phyloP scores from a whole-genome alignment of 2,329 filamentous ascomycete species.

The Claviceps sp. region DNA sequence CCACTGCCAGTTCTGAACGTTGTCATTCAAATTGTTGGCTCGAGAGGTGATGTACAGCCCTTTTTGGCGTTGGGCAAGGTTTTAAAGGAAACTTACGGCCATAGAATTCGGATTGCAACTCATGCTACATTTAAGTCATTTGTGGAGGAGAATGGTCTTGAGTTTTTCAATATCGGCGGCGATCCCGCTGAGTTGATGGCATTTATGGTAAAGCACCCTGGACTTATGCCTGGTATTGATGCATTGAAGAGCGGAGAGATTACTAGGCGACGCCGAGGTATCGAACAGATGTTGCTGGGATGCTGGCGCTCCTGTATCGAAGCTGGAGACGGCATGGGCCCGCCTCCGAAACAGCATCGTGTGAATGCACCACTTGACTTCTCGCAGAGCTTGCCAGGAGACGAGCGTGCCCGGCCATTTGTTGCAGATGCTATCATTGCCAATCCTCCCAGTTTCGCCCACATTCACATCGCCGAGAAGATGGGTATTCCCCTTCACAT shows the following conservation, averaged over 20 bases:
- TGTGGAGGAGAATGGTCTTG: conserved; percentile 55
- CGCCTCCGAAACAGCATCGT: conserved; percentile 31
- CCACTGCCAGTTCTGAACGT: conserved; percentile 42
- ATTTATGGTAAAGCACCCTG: conserved; percentile 84
- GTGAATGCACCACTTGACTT: conserved; percentile 32
- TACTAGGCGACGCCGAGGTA: conserved; percentile 57
- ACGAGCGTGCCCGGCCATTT: conserved; percentile 45
- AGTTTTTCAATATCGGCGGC: conserved; percentile 67
- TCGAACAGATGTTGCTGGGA: conserved; percentile 67
- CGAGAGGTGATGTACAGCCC: conserved; percentile 55
- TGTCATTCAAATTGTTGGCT: conserved; percentile 64
- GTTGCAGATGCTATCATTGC: conserved; percentile 73
- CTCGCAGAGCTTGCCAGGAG: conserved; percentile 22
- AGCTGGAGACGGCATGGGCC: conserved; percentile 51
- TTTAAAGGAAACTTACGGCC: conserved; percentile 50
- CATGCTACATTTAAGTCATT: conserved; percentile 56
- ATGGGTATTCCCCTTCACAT: conserved; percentile 63
- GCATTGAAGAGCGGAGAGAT: conserved; percentile 64
- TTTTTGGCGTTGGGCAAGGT: conserved; percentile 57
- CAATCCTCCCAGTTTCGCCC: conserved; percentile 65
- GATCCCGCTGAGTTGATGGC: conserved; percentile 68
- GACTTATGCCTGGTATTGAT: conserved; percentile 71
- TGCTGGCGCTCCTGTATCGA: conserved; percentile 82
- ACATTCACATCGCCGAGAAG: conserved; percentile 63
- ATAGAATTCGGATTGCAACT: conserved; percentile 61